Evolutionary conservation across 805 yeast species (phyloP).

Genomic region (Ogataea methanolica): DNA sequence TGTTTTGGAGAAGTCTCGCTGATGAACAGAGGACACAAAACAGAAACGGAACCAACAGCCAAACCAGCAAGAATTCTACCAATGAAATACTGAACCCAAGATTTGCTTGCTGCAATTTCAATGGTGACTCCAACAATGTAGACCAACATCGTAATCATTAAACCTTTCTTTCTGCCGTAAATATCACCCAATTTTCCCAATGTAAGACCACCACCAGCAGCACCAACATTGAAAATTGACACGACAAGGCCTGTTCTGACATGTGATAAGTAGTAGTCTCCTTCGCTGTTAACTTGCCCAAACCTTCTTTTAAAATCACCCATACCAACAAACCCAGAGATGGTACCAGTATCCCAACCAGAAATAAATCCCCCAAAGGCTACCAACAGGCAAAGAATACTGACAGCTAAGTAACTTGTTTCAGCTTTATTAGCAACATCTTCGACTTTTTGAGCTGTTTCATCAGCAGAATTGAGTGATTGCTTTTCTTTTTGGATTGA

Average conservation of each 20-base stretch:
- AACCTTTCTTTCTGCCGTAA: constrained; percentile 55
- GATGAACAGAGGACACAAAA: constrained; percentile 53
- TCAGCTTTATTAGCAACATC: too few species aligned
- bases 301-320: constrained; percentile 47
- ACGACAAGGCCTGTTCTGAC: constrained; percentile 59
- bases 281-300: constrained; percentile 40
- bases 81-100: constrained; percentile 61
- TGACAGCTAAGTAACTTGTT: constrained; percentile 46
- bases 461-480: too few species aligned
- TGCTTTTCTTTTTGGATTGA: too few species aligned
- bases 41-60: constrained; percentile 52
- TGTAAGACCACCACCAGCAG: constrained; percentile 67
- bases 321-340: constrained; percentile 68
- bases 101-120: constrained; percentile 50
- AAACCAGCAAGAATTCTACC: constrained; percentile 58
- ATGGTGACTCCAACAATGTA: constrained; percentile 58
- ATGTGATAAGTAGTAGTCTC: constrained; percentile 41
- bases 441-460: too few species aligned
- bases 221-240: constrained; percentile 66
- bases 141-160: constrained; percentile 48
- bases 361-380: constrained; percentile 77
- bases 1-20: constrained; percentile 68
- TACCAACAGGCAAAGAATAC: constrained; percentile 44
- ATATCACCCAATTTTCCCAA: constrained; percentile 55
- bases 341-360: constrained; percentile 78